Percentiles rank a stretch among this genome's conserved stretches.
These are phyloP conservation scores for Plantago elongata DNA, from an alignment of 257 asterid genomes.

Conservation along the genomic window DNA sequence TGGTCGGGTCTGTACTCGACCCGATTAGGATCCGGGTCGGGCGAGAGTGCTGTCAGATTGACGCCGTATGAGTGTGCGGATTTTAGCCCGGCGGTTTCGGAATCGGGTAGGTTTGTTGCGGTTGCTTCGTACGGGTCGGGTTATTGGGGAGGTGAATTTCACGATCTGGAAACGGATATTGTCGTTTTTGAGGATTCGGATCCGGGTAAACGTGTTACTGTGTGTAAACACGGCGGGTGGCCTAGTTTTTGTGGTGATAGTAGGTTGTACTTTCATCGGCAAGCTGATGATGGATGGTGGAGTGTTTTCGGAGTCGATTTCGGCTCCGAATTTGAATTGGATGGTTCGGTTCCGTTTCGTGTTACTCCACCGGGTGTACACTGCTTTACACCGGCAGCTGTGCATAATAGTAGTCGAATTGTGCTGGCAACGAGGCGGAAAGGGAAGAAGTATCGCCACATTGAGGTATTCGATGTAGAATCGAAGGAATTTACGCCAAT, in stretches of 20 bases:
- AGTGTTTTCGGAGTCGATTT: conserved; percentile 57
- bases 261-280: conserved; percentile 59
- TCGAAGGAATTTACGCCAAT: conserved; percentile 40
- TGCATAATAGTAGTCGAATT: conserved; percentile 30
- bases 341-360: conserved; percentile 34
- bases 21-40: neutral
- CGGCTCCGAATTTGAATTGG: conserved; percentile 16
- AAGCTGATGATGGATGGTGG: conserved; percentile 92
- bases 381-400: conserved; percentile 72
- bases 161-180: conserved; percentile 53
- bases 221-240: conserved; percentile 75
- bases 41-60: conserved; percentile 26
- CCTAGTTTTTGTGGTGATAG: conserved; percentile 68
- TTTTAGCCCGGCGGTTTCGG: conserved; percentile 66
- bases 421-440: conserved; percentile 73
- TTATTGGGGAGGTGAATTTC: conserved; percentile 65
- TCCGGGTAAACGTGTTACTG: conserved; percentile 32
- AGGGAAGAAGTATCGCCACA: conserved; percentile 52
- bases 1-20: conserved; percentile 64
- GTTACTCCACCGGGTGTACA: conserved; percentile 77
- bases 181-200: conserved; percentile 50
- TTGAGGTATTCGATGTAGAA: conserved; percentile 59
- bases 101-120: conserved; percentile 57
- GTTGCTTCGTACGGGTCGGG: conserved; percentile 64
- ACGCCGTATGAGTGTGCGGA: conserved; percentile 59